phyloP scores from a whole-genome alignment of 2,329 filamentous ascomycete genomes.

The Didymella pomorum region DNA sequence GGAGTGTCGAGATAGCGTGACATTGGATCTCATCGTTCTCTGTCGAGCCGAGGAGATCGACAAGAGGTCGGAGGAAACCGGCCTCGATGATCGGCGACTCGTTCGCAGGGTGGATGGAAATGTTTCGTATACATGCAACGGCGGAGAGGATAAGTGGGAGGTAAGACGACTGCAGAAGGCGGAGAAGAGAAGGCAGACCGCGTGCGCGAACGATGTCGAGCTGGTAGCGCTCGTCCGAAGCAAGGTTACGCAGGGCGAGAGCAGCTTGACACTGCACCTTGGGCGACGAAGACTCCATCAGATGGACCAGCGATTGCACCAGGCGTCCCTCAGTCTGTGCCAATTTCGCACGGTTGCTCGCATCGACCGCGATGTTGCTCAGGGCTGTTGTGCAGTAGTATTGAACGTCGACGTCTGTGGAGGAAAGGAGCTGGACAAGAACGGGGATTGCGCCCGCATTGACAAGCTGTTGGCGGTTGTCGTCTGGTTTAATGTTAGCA shows the following conservation, averaged over 20 bases:
- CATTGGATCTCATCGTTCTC: slow-evolving; percentile 99
- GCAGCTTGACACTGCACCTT: slow-evolving; percentile 99
- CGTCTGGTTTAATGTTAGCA: slow-evolving; percentile 66
- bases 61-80: slow-evolving; percentile 90
- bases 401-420: slow-evolving; percentile 94
- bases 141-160: slow-evolving; percentile 94
- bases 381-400: slow-evolving; percentile 99
- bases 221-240: slow-evolving; percentile 98
- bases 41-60: slow-evolving; percentile 91
- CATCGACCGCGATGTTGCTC: slow-evolving; percentile 97
- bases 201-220: slow-evolving; percentile 93
- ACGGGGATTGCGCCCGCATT: slow-evolving; percentile 98
- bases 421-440: slow-evolving; percentile 91
- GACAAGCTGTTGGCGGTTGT: slow-evolving; percentile 96
- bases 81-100: slow-evolving; percentile 99
- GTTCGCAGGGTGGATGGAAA: slow-evolving; percentile 96
- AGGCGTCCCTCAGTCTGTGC: slow-evolving; percentile 90
- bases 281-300: slow-evolving; percentile 92
- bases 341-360: slow-evolving; percentile 87
- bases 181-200: slow-evolving; percentile 83
- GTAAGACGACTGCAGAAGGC: slow-evolving; percentile 92
- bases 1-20: slow-evolving; percentile 94
- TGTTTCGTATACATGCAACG: slow-evolving; percentile 97
- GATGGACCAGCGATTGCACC: slow-evolving; percentile 89
- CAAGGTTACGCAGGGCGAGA: slow-evolving; percentile 89